Evolutionary conservation across 495 filamentous ascomycete species (phyloP).

Genomic region (Neurospora sp.): DNA sequence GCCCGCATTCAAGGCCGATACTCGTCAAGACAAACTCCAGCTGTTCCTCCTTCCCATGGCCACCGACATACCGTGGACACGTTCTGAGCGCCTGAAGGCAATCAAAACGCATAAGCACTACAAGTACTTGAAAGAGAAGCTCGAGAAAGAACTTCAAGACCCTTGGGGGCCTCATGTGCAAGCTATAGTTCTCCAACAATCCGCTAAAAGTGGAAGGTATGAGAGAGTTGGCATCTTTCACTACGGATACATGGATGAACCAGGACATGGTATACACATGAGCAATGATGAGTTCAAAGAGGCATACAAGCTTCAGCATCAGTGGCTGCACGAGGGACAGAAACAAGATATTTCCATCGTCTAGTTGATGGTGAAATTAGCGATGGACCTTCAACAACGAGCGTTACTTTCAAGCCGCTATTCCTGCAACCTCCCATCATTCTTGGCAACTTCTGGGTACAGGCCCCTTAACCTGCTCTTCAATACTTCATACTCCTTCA

Average conservation of each 20-base stretch:
- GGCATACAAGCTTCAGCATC: not conserved
- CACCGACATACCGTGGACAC: not conserved
- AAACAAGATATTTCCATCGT: not conserved
- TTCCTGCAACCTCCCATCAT: not conserved
- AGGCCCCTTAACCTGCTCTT: constrained; percentile 7
- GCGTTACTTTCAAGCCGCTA: not conserved
- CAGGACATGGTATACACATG: not conserved
- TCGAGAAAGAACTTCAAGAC: not conserved
- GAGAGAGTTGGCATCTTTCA: not conserved
- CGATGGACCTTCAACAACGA: not conserved
- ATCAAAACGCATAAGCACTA: not conserved
- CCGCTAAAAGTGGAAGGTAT: not conserved
- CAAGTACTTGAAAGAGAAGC: not conserved
- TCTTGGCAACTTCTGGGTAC: not conserved
- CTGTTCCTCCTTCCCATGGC: not conserved
- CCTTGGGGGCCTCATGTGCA: not conserved
- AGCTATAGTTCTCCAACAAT: not conserved
- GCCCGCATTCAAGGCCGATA: not conserved
- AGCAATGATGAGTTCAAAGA: not conserved
- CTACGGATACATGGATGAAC: not conserved
- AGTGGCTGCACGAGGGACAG: not conserved
- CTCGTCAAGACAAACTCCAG: not conserved
- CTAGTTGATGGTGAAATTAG: not conserved
- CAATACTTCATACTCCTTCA: constrained; percentile 7
- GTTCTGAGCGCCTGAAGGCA: not conserved